A percentile compares a stretch with the other conserved stretches of the same genome.
Conservation (phyloP, 805 yeast species). For the Yamadazyma phyllophila region DNA sequence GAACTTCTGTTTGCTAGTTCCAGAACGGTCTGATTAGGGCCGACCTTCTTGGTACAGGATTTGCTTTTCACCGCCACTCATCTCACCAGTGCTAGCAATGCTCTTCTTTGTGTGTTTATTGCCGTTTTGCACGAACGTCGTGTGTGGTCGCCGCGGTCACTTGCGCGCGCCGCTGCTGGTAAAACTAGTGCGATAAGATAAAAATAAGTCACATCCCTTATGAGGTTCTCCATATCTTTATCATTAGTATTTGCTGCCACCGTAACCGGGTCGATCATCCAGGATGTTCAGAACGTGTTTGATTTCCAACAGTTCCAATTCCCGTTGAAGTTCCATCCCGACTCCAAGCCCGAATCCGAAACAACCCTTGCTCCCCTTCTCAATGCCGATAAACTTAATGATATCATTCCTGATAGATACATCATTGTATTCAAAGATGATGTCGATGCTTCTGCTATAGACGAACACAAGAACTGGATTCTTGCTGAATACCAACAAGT, state of each 20-base stretch:
- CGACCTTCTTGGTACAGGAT: no score
- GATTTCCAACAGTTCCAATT: constrained; percentile 6
- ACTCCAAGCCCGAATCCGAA: background rate
- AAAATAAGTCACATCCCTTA: constrained; percentile 1
- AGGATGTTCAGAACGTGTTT: constrained; percentile 4
- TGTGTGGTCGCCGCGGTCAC: background rate
- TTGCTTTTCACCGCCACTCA: no score
- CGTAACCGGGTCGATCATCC: constrained; percentile 1
- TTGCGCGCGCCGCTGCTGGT: background rate
- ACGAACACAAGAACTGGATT: constrained; percentile 65
- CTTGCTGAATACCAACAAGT: constrained; percentile 26
- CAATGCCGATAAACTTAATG: constrained; percentile 9
- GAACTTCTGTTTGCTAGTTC: no score
- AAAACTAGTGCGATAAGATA: background rate
- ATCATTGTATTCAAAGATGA: constrained; percentile 77
- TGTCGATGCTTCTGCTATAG: constrained; percentile 48
- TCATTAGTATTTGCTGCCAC: background rate
- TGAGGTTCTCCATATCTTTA: constrained; percentile 4
- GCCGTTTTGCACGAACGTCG: background rate
- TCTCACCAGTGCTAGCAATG: no score
- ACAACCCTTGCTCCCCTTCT: constrained; percentile 12
- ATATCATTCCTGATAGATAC: constrained; percentile 66
- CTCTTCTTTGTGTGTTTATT: no score
- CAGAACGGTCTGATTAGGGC: no score
- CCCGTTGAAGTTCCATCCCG: constrained; percentile 2